Evolutionary conservation across 176 grass and related monocot genomes (phyloP).

Genomic region (Zoysia pacifica): DNA sequence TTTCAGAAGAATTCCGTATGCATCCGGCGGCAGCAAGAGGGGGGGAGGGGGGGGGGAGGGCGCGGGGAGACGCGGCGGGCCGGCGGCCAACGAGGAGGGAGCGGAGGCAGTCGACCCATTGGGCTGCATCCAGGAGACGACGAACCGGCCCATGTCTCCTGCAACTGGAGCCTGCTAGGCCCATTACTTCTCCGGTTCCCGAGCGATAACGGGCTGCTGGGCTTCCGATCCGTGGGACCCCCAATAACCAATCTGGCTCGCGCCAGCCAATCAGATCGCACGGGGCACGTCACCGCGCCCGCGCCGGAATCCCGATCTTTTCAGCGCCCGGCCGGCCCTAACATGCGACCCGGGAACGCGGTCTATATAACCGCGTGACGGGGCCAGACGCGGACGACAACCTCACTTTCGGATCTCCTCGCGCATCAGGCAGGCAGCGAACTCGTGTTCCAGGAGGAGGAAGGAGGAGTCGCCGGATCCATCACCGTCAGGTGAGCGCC

Average conservation of each 20-base stretch:
- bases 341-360: slow-evolving; percentile 9
- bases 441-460: background rate
- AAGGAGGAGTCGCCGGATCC: background rate
- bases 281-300: background rate
- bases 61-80: too few species aligned
- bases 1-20: too few species aligned
- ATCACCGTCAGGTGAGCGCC: slow-evolving; percentile 34
- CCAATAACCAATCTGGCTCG: background rate
- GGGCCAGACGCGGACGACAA: background rate
- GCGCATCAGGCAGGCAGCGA: background rate
- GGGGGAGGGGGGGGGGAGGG: too few species aligned
- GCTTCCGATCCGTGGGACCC: background rate
- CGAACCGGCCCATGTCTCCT: too few species aligned
- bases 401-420: slow-evolving; percentile 6
- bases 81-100: too few species aligned
- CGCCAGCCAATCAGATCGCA: too few species aligned
- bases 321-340: background rate
- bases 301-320: background rate
- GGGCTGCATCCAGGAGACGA: too few species aligned
- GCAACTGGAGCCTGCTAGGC: too few species aligned
- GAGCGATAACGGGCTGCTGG: too few species aligned
- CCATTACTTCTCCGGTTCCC: too few species aligned
- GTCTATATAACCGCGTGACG: background rate
- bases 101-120: too few species aligned
- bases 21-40: too few species aligned